These are phyloP conservation scores for Wickerhamomyces hampshirensis DNA, from an alignment of 805 yeast genomes.

Conservation along the genomic window DNA sequence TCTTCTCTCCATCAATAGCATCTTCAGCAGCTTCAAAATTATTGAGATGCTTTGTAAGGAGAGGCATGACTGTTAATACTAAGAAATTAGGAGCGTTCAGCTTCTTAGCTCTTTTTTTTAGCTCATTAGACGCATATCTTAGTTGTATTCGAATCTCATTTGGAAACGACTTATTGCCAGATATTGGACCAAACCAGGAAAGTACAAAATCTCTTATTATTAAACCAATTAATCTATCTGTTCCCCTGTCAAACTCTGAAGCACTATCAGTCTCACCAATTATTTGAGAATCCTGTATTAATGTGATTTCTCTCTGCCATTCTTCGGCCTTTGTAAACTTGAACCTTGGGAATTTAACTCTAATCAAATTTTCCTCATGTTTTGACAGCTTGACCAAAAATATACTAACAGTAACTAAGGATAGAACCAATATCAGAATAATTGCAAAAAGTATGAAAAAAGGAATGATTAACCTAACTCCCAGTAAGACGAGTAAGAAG, in stretches of 20 bases:
- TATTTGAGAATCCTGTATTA: conserved; percentile 11
- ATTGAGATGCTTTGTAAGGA: conserved; percentile 59
- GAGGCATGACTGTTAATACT: conserved; percentile 56
- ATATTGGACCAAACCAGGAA: conserved; percentile 51
- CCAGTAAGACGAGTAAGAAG: conserved; percentile 5
- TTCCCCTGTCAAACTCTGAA: conserved; percentile 30
- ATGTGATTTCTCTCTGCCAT: conserved; percentile 27
- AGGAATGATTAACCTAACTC: conserved; percentile 6
- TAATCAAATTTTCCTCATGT: conserved; percentile 2
- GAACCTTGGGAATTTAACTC: conserved; percentile 19
- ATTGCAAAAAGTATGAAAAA: conserved; percentile 5
- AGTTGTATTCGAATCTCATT: conserved; percentile 40
- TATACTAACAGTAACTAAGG: background rate
- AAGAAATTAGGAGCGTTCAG: conserved; percentile 54
- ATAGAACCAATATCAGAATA: background rate
- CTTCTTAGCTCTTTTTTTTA: conserved; percentile 37
- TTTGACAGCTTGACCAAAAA: conserved; percentile 7
- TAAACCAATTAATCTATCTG: conserved; percentile 40
- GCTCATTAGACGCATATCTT: conserved; percentile 32
- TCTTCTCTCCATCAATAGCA: conserved; percentile 22
- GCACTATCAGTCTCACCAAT: conserved; percentile 5
- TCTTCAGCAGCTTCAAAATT: conserved; percentile 41
- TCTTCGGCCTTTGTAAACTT: conserved; percentile 23
- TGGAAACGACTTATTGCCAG: conserved; percentile 33
- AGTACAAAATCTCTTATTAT: conserved; percentile 48